Base-by-base conservation (phyloP, 257 asterid genomes). In the Scutellaria barbata region DNA sequence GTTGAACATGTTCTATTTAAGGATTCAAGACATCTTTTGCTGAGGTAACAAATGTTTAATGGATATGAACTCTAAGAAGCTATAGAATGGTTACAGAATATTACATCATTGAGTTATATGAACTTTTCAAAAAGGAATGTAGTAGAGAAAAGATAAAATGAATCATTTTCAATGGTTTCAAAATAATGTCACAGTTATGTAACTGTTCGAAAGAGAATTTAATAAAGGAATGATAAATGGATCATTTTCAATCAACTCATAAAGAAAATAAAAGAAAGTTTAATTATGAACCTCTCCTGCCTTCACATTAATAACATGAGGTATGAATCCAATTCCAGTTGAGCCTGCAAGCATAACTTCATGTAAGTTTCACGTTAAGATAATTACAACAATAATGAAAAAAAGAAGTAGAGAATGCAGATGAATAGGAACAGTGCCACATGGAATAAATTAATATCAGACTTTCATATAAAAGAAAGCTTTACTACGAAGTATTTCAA, bases 241-340 rank as follows among this genome's bases (percentile, higher is more conserved):
- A 41, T 6, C 14, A 13, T 43, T 12, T 25, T 63, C 66, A 35
- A 42, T 6, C 13, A 45, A 53, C 42, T 14, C 37, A 18, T 43
- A 2, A 55, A 7, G 17, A 12, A 63, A 20, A 14, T 46, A 12
- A 16, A 51, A 66, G 7, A 60, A 60, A 10, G 20, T 13, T 45
- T 46, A 69, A 64, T 53, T 20, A 52, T 30, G 65, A 59, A 86
- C 89, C 89, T 86, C 92, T 73, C 92, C 92, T 0, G 83, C 68
- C 50, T 68, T 60, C 51, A 84, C 92, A 45, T n/a, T 46, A 56
- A 86, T 76, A 30, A 82, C 73, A 77, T 81, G 90, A 18, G 87
- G 82, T 40, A 71, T 83, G 45, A 83, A 79, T 72, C 84, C 87
- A 60, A 69, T 73, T 48, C 84, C 89, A 58, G 74, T 73, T 48